These are phyloP conservation scores for Sporothrix brunneoviolacea DNA, from an alignment of 2,329 filamentous ascomycete species.

Conservation along the genomic window DNA sequence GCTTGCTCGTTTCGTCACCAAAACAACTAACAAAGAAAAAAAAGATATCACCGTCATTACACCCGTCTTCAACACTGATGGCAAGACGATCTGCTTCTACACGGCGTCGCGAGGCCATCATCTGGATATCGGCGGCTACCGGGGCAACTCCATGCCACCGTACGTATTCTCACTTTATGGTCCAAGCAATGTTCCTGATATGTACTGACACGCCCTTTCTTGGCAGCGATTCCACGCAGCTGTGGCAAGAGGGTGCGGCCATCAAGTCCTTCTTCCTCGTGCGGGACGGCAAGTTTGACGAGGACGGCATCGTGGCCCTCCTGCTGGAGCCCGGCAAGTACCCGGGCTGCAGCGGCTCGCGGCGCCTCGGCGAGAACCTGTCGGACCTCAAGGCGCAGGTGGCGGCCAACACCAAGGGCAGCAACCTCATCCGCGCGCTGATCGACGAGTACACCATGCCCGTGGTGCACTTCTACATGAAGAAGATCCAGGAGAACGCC, in stretches of 20 bases:
- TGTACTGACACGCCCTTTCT: too few relatives aligned
- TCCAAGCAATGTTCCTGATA: too few relatives aligned
- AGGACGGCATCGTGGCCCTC: too few relatives aligned
- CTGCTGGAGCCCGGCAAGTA: conserved; percentile 60
- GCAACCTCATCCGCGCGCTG: conserved; percentile 62
- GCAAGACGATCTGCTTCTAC: too few relatives aligned
- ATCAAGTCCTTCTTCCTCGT: conserved; percentile 72
- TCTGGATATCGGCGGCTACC: conserved; percentile 76
- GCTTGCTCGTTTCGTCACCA: too few relatives aligned
- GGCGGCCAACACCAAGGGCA: conserved; percentile 68
- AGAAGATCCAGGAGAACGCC: conserved; percentile 68
- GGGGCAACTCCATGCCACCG: conserved; percentile 78
- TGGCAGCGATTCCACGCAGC: conserved; percentile 53
- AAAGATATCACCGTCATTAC: conserved; percentile 76
- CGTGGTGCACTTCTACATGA: conserved; percentile 69
- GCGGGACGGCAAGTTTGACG: conserved; percentile 68
- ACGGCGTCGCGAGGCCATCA: conserved; percentile 80
- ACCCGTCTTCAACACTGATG: conserved; percentile 60
- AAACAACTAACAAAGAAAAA: too few relatives aligned
- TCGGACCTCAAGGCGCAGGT: conserved; percentile 71
- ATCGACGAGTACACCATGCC: conserved; percentile 68
- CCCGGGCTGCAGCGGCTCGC: conserved; percentile 61
- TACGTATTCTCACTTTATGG: too few relatives aligned
- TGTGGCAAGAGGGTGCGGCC: conserved; percentile 58
- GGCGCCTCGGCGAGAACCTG: conserved; percentile 65